Percentiles rank a stretch among this genome's conserved stretches.
Conservation (phyloP, 2,329 filamentous ascomycete species). For the Colletotrichum endophyticum region DNA sequence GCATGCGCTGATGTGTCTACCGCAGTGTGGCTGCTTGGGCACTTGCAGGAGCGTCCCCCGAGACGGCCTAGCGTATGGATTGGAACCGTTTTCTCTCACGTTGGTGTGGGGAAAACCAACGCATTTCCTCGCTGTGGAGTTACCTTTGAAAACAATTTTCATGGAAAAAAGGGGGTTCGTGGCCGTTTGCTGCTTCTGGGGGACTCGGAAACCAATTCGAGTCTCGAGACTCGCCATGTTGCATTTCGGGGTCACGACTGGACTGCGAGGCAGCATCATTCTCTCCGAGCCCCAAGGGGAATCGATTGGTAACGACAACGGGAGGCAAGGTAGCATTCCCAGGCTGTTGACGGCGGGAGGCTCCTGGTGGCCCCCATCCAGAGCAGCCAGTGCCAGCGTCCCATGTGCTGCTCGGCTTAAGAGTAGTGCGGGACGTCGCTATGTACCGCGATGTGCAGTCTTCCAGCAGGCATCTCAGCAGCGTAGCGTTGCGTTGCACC, state of each 20-base stretch:
- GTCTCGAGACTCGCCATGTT: not conserved
- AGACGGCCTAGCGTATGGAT: conserved; percentile 1
- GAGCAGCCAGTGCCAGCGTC: not conserved
- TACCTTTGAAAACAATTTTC: not conserved
- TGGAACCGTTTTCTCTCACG: conserved; percentile 12
- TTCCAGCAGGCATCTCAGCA: not conserved
- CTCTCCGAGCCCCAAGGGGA: not conserved
- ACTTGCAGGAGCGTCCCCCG: conserved; percentile 3
- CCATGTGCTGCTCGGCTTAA: not conserved
- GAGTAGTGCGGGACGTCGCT: not conserved
- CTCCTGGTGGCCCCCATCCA: conserved; percentile 16
- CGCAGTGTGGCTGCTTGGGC: not conserved
- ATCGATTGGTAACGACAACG: conserved; percentile 9
- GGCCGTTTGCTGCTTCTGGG: not conserved
- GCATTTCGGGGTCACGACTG: not conserved
- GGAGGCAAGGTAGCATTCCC: conserved; percentile 8
- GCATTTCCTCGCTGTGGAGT: conserved; percentile 16
- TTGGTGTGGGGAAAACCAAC: conserved; percentile 17
- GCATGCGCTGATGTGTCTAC: conserved; percentile 7
- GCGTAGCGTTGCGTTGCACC: conserved; percentile 5
- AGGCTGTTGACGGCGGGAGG: conserved; percentile 17
- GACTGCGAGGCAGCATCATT: not conserved
- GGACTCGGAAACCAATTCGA: not conserved
- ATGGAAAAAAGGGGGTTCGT: conserved; percentile 1
- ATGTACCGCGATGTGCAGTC: not conserved